Percentiles rank a stretch among this genome's conserved stretches.
phyloP scores from a whole-genome alignment of 768 basidiomycete species.

The Lyophyllum semitale region DNA sequence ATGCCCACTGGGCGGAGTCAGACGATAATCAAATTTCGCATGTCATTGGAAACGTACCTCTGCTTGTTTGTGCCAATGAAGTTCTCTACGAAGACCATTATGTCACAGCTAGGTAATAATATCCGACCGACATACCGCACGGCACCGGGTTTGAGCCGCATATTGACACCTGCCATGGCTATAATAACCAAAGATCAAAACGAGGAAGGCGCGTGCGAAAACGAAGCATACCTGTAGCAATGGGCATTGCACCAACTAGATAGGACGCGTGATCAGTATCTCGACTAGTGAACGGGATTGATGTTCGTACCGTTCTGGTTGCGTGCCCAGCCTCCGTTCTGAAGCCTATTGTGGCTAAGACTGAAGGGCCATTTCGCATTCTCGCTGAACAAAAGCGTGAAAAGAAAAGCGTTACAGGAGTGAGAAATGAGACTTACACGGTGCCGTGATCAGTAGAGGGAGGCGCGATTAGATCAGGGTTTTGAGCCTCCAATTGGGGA shows the following conservation, averaged over 20 bases:
- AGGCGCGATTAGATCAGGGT: slow-evolving; percentile 44
- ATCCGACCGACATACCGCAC: slow-evolving; percentile 34
- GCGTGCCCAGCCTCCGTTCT: slow-evolving; percentile 62
- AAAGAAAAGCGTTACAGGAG: background rate
- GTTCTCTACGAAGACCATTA: slow-evolving; percentile 34
- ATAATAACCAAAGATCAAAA: slow-evolving; percentile 5
- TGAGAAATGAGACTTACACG: slow-evolving; percentile 33
- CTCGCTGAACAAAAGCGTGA: slow-evolving; percentile 24
- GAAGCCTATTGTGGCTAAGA: slow-evolving; percentile 57
- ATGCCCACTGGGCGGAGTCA: slow-evolving; percentile 44
- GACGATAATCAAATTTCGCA: slow-evolving; percentile 3
- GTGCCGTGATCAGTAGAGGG: slow-evolving; percentile 46
- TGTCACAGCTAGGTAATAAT: background rate
- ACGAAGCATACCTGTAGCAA: slow-evolving; percentile 40
- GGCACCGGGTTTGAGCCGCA: slow-evolving; percentile 52
- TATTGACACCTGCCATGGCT: slow-evolving; percentile 51
- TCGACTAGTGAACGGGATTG: background rate
- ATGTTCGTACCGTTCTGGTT: slow-evolving; percentile 47
- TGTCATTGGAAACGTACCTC: slow-evolving; percentile 30
- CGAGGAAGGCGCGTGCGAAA: background rate
- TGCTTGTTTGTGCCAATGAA: slow-evolving; percentile 55
- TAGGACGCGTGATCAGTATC: background rate
- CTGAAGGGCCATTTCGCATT: slow-evolving; percentile 62
- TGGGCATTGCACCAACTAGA: slow-evolving; percentile 49
- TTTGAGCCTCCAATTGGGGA: slow-evolving; percentile 39